Conservation (phyloP, 306 rosid species). For the Medicago arabica region DNA sequence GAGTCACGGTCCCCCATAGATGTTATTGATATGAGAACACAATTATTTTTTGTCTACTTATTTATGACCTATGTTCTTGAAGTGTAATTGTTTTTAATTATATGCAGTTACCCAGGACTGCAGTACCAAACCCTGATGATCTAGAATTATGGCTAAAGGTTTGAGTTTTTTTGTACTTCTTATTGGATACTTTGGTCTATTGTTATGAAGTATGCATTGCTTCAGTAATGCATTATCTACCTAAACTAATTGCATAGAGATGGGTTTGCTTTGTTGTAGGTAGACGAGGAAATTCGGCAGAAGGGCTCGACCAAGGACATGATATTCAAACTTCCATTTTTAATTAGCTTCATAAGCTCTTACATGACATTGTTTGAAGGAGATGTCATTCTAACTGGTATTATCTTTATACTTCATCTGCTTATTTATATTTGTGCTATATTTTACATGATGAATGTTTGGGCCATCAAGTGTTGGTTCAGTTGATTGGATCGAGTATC, state of each 20-base stretch:
- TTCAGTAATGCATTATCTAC: conserved; percentile 20
- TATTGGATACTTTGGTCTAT: neutral
- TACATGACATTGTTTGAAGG: conserved; percentile 89
- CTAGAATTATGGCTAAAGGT: conserved; percentile 95
- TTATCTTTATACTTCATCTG: neutral
- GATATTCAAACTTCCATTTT: conserved; percentile 91
- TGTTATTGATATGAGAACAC: conserved; percentile 10
- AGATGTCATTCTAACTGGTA: conserved; percentile 95
- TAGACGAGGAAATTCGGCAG: conserved; percentile 85
- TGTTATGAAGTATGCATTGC: conserved; percentile 22
- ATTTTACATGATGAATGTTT: conserved; percentile 23
- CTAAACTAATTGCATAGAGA: conserved; percentile 31
- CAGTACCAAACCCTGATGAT: conserved; percentile 80
- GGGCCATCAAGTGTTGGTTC: conserved; percentile 14
- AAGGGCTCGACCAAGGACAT: conserved; percentile 94
- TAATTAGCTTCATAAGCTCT: conserved; percentile 89
- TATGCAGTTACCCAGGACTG: conserved; percentile 76
- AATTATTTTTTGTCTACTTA: neutral
- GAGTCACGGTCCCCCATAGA: conserved; percentile 20
- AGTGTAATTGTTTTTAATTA: conserved; percentile 21
- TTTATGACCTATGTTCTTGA: conserved; percentile 10
- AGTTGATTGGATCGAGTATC: neutral
- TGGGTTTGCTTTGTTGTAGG: conserved; percentile 56
- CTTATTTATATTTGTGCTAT: conserved; percentile 10
- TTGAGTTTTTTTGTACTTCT: conserved; percentile 31